A percentile compares a stretch with the other conserved stretches of the same genome.
Conservation (phyloP, 495 filamentous ascomycete genomes). For the Neurospora tetrasperma region DNA sequence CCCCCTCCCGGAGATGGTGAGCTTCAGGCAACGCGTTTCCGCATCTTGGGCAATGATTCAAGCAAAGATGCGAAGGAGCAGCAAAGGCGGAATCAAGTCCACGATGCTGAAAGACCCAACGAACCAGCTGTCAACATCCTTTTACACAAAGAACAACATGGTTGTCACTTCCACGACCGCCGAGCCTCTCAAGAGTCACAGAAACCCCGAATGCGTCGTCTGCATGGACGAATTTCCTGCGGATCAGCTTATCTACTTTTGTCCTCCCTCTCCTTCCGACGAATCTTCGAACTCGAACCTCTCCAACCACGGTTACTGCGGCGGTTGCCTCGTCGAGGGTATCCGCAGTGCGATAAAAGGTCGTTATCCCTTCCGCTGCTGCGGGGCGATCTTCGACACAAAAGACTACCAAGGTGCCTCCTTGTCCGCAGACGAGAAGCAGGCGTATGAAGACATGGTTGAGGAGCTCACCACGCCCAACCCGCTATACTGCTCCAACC, state of each 20-base stretch:
- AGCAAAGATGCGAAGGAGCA: not conserved
- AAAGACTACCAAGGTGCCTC: not conserved
- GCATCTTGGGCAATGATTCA: not conserved
- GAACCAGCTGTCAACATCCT: not conserved
- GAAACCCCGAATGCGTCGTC: not conserved
- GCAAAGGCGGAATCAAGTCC: not conserved
- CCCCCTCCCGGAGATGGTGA: not conserved
- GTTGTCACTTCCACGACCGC: not conserved
- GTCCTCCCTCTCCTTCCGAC: not conserved
- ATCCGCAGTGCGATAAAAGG: not conserved
- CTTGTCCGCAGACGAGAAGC: not conserved
- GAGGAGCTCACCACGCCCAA: not conserved
- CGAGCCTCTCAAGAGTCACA: not conserved
- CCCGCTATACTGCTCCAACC: slow-evolving; percentile 1
- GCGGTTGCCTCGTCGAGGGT: not conserved
- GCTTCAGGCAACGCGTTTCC: not conserved
- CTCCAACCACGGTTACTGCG: slow-evolving; percentile 3
- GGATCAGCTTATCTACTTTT: not conserved
- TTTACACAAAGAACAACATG: not conserved
- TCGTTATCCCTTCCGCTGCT: slow-evolving; percentile 1
- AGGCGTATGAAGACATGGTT: not conserved
- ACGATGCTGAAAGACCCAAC: not conserved
- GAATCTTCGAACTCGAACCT: not conserved
- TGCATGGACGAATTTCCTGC: not conserved
- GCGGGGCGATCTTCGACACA: not conserved